Evolutionary conservation across 352 stramenopile species (phyloP).

Genomic region (Globisporangium yorkense): DNA sequence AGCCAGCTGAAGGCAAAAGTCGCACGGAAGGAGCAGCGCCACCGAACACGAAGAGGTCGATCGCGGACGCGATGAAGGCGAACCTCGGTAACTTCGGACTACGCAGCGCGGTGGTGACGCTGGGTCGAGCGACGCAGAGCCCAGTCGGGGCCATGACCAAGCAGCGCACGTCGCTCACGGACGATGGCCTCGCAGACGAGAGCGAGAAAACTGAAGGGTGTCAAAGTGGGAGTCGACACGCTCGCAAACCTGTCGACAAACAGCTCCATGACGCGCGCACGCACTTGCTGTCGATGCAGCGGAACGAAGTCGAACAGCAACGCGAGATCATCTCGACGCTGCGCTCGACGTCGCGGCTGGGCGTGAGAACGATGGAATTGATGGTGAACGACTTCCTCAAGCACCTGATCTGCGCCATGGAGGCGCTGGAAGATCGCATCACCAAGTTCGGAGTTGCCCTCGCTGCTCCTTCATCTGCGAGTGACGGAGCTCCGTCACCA

Average conservation of each 20-base stretch:
- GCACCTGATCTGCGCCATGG: constrained; percentile 21
- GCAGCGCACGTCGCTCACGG: constrained; percentile 5
- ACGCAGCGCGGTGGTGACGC: constrained; percentile 14
- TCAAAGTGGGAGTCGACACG: too few species aligned
- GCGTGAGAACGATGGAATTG: constrained; percentile 53
- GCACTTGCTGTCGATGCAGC: constrained; percentile 20
- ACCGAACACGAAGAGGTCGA: not conserved
- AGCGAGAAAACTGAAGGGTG: too few species aligned
- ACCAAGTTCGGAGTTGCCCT: constrained; percentile 5
- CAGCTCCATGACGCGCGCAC: constrained; percentile 14
- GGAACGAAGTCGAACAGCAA: constrained; percentile 23
- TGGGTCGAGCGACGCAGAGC: too few species aligned
- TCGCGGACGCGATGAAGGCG: constrained; percentile 7
- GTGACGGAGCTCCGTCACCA: not conserved
- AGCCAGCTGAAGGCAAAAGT: not conserved
- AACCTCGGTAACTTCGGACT: constrained; percentile 21
- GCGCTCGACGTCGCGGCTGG: constrained; percentile 26
- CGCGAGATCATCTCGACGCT: constrained; percentile 30
- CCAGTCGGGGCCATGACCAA: constrained; percentile 10
- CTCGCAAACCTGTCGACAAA: constrained; percentile 11
- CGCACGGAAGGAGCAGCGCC: not conserved
- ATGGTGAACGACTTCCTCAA: constrained; percentile 52
- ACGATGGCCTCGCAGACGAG: not conserved
- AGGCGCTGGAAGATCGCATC: constrained; percentile 9
- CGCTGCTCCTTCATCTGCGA: not conserved